Conservation (phyloP, 2,329 filamentous ascomycete species). For the Coniochaeta hoffmannii region DNA sequence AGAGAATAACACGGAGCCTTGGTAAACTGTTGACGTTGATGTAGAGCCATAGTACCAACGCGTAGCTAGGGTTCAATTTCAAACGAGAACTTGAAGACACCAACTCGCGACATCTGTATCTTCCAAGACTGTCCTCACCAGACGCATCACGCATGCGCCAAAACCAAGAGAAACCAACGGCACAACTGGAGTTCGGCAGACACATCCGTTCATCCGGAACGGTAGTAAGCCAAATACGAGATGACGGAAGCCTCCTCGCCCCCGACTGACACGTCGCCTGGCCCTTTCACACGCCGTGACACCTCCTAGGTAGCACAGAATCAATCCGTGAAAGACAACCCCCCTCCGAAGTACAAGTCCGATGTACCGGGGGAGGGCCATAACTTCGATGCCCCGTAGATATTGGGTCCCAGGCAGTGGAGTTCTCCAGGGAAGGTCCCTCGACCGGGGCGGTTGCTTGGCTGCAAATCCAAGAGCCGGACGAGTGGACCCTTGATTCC, state of each 20-base stretch:
- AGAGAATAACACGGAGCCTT: background rate
- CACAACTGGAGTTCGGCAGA: background rate
- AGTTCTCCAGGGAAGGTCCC: no score
- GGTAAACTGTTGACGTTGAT: background rate
- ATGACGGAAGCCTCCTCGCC: background rate
- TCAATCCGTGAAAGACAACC: no score
- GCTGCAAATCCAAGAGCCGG: no score
- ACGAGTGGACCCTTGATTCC: no score
- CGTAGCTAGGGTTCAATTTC: no score
- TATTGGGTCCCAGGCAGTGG: no score
- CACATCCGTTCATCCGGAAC: background rate
- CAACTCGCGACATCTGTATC: no score
- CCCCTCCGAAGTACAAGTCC: background rate
- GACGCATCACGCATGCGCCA: background rate
- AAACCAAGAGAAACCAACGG: background rate
- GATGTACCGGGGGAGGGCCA: background rate
- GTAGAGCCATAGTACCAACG: no score
- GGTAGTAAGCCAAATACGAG: slow-evolving; percentile 1
- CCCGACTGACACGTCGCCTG: background rate
- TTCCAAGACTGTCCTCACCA: background rate
- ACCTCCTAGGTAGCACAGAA: background rate
- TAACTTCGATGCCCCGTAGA: no score
- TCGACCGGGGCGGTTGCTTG: no score
- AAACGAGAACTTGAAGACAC: no score
- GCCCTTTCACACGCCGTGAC: background rate